A percentile compares a stretch with the other conserved stretches of the same genome.
Conservation (phyloP, 306 rosid genomes). For the Cucurbita moschata region DNA sequence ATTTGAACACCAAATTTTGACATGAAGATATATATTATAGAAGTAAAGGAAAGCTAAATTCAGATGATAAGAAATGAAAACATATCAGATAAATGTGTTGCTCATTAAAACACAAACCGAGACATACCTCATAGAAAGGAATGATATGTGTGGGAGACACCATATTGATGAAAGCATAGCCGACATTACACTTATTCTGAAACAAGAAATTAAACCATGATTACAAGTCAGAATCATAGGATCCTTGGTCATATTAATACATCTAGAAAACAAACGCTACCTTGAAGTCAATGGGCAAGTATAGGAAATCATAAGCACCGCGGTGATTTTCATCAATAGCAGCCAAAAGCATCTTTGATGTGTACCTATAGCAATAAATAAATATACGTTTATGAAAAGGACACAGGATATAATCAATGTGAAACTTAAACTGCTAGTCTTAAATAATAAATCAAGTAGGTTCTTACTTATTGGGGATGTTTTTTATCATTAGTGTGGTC, state of each 20-base stretch:
- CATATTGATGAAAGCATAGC: constrained; percentile 96
- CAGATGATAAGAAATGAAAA: neutral
- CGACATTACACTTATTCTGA: constrained; percentile 96
- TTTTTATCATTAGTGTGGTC: constrained; percentile 91
- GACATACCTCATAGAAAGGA: constrained; percentile 60
- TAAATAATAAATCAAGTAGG: neutral
- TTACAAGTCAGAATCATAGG: constrained; percentile 2
- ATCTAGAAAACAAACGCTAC: constrained; percentile 22
- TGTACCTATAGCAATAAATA: constrained; percentile 32
- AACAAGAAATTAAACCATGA: constrained; percentile 15
- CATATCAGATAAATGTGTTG: neutral
- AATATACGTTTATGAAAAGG: neutral
- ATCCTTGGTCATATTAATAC: neutral
- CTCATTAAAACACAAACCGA: neutral
- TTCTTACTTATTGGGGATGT: constrained; percentile 87
- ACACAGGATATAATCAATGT: neutral
- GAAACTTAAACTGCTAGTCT: neutral
- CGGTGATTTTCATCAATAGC: constrained; percentile 80
- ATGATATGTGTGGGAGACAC: constrained; percentile 74
- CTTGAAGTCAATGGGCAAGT: constrained; percentile 90
- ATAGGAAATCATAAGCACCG: constrained; percentile 76
- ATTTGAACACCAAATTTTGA: neutral
- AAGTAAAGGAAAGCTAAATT: neutral
- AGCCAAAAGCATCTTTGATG: constrained; percentile 82
- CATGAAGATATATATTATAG: neutral